These are phyloP conservation scores for Erodium maritimum DNA, from an alignment of 345 rosid genomes.

Conservation along the genomic window DNA sequence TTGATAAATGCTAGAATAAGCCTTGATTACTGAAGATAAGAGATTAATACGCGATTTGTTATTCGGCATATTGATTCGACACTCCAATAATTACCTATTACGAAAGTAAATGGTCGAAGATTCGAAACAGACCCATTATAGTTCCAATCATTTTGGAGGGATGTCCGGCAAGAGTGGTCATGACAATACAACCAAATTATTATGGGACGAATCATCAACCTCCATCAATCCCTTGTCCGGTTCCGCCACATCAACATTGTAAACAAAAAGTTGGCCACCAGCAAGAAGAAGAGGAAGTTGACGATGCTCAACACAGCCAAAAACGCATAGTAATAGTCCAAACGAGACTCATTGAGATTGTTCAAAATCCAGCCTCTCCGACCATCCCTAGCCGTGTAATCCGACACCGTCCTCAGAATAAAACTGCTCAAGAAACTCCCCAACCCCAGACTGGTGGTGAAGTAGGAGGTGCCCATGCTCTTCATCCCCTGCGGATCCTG, in stretches of 20 bases:
- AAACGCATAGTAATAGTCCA: conserved; percentile 57
- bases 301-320: conserved; percentile 37
- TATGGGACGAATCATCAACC: conserved; percentile 12
- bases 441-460: conserved; percentile 42
- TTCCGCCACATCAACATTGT: conserved; percentile 33
- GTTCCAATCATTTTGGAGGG: too few species aligned
- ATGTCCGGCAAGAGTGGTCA: too few species aligned
- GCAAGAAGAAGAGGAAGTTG: conserved; percentile 44
- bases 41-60: too few species aligned
- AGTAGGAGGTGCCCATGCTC: conserved; percentile 66
- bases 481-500: conserved; percentile 83
- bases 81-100: too few species aligned
- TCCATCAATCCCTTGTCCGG: conserved; percentile 5
- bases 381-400: conserved; percentile 34
- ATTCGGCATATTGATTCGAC: too few species aligned
- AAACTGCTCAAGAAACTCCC: conserved; percentile 66
- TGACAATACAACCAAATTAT: neutral
- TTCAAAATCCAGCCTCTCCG: conserved; percentile 54
- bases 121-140: too few species aligned
- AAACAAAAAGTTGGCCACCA: conserved; percentile 44
- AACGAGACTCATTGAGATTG: conserved; percentile 51
- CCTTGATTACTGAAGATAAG: too few species aligned
- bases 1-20: too few species aligned
- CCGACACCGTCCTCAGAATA: conserved; percentile 34
- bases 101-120: too few species aligned